Base-by-base conservation (phyloP, 2,329 filamentous ascomycete species). In the Apiospora malaysiana region DNA sequence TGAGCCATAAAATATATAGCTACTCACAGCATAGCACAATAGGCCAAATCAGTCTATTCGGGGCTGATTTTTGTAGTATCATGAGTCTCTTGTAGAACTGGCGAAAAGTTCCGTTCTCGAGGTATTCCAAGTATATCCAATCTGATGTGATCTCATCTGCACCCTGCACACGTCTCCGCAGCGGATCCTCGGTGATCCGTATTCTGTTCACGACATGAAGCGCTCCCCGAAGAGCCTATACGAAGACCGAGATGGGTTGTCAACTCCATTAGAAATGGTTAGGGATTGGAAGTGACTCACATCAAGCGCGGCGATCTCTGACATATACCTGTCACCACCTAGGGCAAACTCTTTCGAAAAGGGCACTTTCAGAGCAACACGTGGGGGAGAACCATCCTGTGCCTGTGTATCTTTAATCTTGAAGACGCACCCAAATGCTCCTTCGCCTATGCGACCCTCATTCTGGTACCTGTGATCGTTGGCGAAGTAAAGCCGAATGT, bases 101-200 rank as follows among this genome's bases (percentile, higher is more conserved):
- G 4, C 18, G 32, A 40, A 63, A 63, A 18, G 56, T 63, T 14
- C 56, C 56, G n/a, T 63, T 63, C 18, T 40, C 32, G 32, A 63
- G 32, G 27, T 40, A 63, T 40, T 63, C 56, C 56, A 63, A 23
- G 56, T 63, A 63, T n/a, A 63, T n/a, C 56, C 56, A 63, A n/a
- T 21, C 56, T 32, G 27, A 7, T n/a, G 21, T 14, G 9, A 63
- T 14, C 56, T 2, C 7, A 2, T 9, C 14, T 40, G 32, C 56
- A 9, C 32, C 56, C n/a, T n/a, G 9, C 4, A n/a, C 18, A 7
- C 7, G 56, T 40, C 9, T 40, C 16, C 32, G 27, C 56, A 63
- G 32, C 9, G 56, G 56, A 40, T 63, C 56, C 18, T 37, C 56
- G 56, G 8, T 12, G 27, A 63, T n/a, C 27, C 21, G 7, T 63